Conservation (phyloP, 2,329 filamentous ascomycete genomes). For the Westerdykella aurantiaca region DNA sequence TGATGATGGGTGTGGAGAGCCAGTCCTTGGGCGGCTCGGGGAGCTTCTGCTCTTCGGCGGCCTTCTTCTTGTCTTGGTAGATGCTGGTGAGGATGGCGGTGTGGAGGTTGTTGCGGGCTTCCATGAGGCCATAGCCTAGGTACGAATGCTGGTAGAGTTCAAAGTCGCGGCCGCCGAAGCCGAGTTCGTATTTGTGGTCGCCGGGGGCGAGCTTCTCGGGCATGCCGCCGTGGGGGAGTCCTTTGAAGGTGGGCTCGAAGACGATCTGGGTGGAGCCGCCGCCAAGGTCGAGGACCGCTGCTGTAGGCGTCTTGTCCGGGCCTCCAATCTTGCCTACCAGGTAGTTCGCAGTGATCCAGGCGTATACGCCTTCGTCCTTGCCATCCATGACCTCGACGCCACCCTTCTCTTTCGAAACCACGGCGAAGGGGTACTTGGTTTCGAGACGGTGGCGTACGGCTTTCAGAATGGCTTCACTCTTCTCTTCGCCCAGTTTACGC, state of each 20-base stretch:
- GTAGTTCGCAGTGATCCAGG: slow-evolving; percentile 99
- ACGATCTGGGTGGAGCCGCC: slow-evolving; percentile 98
- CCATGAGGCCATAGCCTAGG: slow-evolving; percentile 93
- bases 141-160: slow-evolving; percentile 97
- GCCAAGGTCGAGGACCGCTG: slow-evolving; percentile 91
- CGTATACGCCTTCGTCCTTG: slow-evolving; percentile 93
- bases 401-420: slow-evolving; percentile 75
- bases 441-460: slow-evolving; percentile 81
- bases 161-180: slow-evolving; percentile 86
- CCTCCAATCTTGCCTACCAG: slow-evolving; percentile 95
- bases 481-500: slow-evolving; percentile 77
- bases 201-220: slow-evolving; percentile 79
- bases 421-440: slow-evolving; percentile 86
- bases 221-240: slow-evolving; percentile 66
- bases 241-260: slow-evolving; percentile 90
- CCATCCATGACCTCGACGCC: slow-evolving; percentile 98
- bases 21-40: slow-evolving; percentile 48
- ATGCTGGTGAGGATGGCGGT: slow-evolving; percentile 66
- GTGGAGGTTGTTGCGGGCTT: slow-evolving; percentile 83
- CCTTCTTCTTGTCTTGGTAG: slow-evolving; percentile 53
- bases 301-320: slow-evolving; percentile 82
- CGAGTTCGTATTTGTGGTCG: slow-evolving; percentile 91
- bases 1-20: slow-evolving; percentile 64
- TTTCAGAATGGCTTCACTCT: slow-evolving; percentile 65
- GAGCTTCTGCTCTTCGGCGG: neutral